phyloP scores from a whole-genome alignment of 176 grass and related monocot genomes.

The Carex pumila region DNA sequence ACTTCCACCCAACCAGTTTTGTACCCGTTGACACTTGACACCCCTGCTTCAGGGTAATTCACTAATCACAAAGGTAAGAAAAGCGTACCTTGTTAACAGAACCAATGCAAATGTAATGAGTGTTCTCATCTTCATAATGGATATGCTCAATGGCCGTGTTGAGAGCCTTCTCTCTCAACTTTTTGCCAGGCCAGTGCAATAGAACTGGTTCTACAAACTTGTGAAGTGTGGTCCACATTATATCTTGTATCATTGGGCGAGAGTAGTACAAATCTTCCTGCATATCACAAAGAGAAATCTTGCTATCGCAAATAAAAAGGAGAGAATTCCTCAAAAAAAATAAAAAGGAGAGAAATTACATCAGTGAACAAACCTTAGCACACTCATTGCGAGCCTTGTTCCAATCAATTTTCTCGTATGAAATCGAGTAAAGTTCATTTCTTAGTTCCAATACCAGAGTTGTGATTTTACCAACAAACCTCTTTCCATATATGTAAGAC shows the following conservation, averaged over 20 bases:
- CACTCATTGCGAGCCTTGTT: conserved; percentile 80
- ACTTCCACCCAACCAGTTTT: no score
- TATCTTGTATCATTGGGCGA: conserved; percentile 85
- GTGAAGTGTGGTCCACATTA: conserved; percentile 84
- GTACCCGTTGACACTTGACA: no score
- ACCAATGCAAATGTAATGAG: conserved; percentile 90
- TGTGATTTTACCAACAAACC: conserved; percentile 73
- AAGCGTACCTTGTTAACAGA: conserved; percentile 85
- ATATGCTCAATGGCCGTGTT: conserved; percentile 69
- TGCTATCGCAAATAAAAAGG: neutral
- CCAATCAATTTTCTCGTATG: conserved; percentile 73
- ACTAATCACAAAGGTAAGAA: neutral
- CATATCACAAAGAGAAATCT: conserved; percentile 21
- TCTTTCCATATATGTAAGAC: conserved; percentile 93
- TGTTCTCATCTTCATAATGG: conserved; percentile 99
- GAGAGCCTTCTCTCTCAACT: conserved; percentile 73
- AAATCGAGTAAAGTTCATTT: conserved; percentile 58
- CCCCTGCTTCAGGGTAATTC: neutral
- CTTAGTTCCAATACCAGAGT: conserved; percentile 52
- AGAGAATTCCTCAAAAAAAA: neutral
- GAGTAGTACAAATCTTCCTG: conserved; percentile 98
- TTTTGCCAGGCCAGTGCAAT: conserved; percentile 74
- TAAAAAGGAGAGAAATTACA: conserved; percentile 13
- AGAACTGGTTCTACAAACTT: conserved; percentile 91
- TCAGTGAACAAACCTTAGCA: conserved; percentile 76